Evolutionary conservation across 345 rosid genomes (phyloP), one percentile per base, ranked within the genome.

Genomic region (Camelina neglecta): DNA sequence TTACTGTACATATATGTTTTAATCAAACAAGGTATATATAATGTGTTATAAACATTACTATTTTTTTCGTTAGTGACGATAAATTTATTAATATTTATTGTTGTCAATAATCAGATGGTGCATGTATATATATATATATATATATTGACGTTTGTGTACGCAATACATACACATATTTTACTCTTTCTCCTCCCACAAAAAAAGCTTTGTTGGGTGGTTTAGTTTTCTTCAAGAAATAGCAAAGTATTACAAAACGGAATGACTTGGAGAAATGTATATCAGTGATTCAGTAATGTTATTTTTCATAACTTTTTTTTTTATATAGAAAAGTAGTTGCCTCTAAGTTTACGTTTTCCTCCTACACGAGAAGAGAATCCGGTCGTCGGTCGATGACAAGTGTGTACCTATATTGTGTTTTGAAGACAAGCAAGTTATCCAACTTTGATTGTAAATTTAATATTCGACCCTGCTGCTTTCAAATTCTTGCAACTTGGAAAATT

Each of bases 101-200:
- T 58, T 60, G 67, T 35, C n/a, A 48, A 39, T 26, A 3, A 33
- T 47, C 2, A 59, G 38, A 12, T 42, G 61, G 31, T 74, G 65
- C 63, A 65, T 74, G 72, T 74, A 35, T 35, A 56, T 38, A 65
- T 21, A 21, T 35, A 56, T 38, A 65, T 21, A 21, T 21, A 21
- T 48, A 65, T 42, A 33, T 73, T 44, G 39, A 65, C 41, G 23
- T 55, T 55, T 65, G 65, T 55, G 58, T 74, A 74, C 77, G 71
- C 71, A 45, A 74, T 56, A 35, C 72, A 58, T 62, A 16, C 33
- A 26, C 53, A 62, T 53, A 2, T 72, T 71, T 50, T 39, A 73
- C 35, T 65, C 51, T 67, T 75, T 56, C 20, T 59, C 16, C 9
- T 12, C 35, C 6, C 1, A 16, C 47, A 36, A 12, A 42, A 41